phyloP scores from a whole-genome alignment of 2,329 filamentous ascomycete genomes.

The Penicillium sp. region DNA sequence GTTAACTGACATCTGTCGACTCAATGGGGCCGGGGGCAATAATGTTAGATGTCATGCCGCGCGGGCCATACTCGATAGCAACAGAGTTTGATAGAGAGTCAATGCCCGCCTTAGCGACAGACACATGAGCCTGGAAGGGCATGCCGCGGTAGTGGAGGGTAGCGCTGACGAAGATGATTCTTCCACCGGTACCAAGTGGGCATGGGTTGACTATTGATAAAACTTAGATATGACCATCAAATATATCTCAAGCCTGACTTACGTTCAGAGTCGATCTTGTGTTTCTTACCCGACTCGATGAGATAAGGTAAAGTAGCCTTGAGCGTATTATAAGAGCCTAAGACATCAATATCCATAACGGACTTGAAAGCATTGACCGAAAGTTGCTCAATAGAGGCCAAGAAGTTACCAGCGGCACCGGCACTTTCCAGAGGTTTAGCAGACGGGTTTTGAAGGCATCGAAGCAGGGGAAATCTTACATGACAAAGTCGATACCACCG shows the following conservation, averaged over 20 bases:
- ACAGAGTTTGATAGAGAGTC: constrained; percentile 80
- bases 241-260: constrained; percentile 15
- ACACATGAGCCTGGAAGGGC: constrained; percentile 85
- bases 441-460: background rate
- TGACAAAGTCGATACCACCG: constrained; percentile 86
- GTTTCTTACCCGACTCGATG: constrained; percentile 66
- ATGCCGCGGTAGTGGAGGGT: constrained; percentile 88
- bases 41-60: constrained; percentile 82
- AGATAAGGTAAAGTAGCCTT: constrained; percentile 88
- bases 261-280: constrained; percentile 60
- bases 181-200: constrained; percentile 66
- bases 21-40: constrained; percentile 85
- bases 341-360: constrained; percentile 93
- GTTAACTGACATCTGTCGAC: constrained; percentile 64
- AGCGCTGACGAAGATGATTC: constrained; percentile 87
- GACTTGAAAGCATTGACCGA: constrained; percentile 89
- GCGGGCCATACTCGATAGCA: constrained; percentile 85
- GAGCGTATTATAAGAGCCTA: constrained; percentile 91
- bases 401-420: constrained; percentile 93
- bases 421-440: constrained; percentile 56
- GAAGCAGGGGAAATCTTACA: constrained; percentile 54
- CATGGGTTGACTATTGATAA: constrained; percentile 28
- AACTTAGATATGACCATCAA: background rate
- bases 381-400: constrained; percentile 79
- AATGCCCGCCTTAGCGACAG: constrained; percentile 86